A percentile compares a stretch with the other conserved stretches of the same genome.
These are phyloP conservation scores for Tremellales sp. DNA, from an alignment of 1,284 basidiomycete genomes.

Conservation along the genomic window DNA sequence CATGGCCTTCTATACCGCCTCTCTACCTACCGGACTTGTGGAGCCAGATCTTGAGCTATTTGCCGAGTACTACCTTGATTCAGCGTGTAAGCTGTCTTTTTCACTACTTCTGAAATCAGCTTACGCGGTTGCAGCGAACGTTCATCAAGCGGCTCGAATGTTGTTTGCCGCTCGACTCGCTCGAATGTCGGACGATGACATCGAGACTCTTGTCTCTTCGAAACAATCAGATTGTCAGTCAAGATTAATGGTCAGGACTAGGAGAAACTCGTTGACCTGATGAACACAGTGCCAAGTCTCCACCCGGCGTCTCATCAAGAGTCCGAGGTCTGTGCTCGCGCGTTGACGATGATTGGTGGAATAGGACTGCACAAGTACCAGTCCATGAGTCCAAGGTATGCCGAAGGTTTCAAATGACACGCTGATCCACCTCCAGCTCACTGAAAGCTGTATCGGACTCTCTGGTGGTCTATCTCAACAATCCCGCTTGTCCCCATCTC, in stretches of 20 bases:
- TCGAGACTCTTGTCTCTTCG: constrained; percentile 55
- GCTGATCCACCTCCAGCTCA: constrained; percentile 52
- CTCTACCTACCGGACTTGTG: constrained; percentile 59
- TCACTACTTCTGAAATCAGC: constrained; percentile 3
- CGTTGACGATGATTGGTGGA: constrained; percentile 75
- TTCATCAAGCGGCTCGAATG: constrained; percentile 67
- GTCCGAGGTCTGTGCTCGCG: constrained; percentile 58
- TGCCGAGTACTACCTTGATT: constrained; percentile 69
- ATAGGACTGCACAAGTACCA: constrained; percentile 78
- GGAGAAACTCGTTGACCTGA: background rate
- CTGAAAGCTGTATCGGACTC: constrained; percentile 81
- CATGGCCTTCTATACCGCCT: constrained; percentile 70
- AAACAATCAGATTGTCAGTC: constrained; percentile 26
- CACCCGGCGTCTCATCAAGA: constrained; percentile 58
- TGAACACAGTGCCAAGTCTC: constrained; percentile 62
- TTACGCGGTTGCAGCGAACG: constrained; percentile 53
- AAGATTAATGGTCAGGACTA: background rate
- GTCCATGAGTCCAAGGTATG: constrained; percentile 66
- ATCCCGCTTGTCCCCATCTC: constrained; percentile 62
- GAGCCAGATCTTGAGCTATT: constrained; percentile 68
- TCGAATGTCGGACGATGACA: constrained; percentile 63
- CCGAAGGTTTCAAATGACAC: constrained; percentile 1
- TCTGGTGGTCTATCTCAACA: constrained; percentile 69
- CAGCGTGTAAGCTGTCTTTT: constrained; percentile 55
- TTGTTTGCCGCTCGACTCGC: constrained; percentile 71